A percentile compares a stretch with the other conserved stretches of the same genome.
Conservation (phyloP, 768 basidiomycete species). For the Boletus rufocinnamomeus region DNA sequence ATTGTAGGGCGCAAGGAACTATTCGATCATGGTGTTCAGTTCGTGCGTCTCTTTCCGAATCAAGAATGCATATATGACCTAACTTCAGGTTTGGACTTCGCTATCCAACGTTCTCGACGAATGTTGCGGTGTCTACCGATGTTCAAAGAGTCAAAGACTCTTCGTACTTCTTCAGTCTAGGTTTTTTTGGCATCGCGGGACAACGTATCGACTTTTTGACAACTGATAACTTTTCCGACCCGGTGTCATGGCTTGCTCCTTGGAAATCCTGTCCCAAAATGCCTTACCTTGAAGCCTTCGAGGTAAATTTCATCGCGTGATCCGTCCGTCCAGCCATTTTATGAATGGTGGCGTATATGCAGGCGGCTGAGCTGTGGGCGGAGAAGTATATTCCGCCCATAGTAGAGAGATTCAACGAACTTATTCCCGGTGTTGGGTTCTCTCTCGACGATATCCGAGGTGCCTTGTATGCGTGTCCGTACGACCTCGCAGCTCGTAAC, state of each 20-base stretch:
- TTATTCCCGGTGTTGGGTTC: conserved; percentile 37
- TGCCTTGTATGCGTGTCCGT: conserved; percentile 44
- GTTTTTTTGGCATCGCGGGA: conserved; percentile 38
- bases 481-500: conserved; percentile 39
- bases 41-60: conserved; percentile 7
- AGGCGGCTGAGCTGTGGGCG: conserved; percentile 34
- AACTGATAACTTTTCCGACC: conserved; percentile 36
- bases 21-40: conserved; percentile 45
- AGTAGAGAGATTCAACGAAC: conserved; percentile 36
- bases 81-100: conserved; percentile 22
- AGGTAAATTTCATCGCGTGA: conserved; percentile 2
- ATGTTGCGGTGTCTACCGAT: conserved; percentile 14
- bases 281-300: neutral
- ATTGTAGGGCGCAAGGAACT: conserved; percentile 38
- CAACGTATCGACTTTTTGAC: conserved; percentile 29
- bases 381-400: conserved; percentile 40
- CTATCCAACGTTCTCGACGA: conserved; percentile 23
- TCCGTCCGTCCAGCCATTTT: neutral
- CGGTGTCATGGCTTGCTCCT: conserved; percentile 43
- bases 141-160: conserved; percentile 39
- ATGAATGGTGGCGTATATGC: neutral
- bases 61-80: neutral
- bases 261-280: conserved; percentile 37
- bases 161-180: conserved; percentile 41
- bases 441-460: conserved; percentile 36